Percentiles rank a stretch among this genome's conserved stretches.
These are phyloP conservation scores for Phaeosphaeriaceae sp. DNA, from an alignment of 2,329 filamentous ascomycete genomes.

Conservation along the genomic window DNA sequence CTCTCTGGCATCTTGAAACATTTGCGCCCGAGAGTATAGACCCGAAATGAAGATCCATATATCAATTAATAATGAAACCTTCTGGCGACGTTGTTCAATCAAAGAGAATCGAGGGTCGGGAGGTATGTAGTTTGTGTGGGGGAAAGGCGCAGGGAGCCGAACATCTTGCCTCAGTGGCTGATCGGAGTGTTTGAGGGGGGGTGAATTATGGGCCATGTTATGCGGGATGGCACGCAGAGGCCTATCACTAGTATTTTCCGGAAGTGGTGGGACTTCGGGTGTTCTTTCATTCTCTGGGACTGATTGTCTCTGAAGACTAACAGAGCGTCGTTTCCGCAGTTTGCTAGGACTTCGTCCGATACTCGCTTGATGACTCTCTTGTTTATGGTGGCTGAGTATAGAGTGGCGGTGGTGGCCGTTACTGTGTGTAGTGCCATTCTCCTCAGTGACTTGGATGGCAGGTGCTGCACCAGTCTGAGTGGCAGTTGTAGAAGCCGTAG, in stretches of 20 bases:
- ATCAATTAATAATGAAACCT: conserved; percentile 68
- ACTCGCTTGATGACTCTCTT: conserved; percentile 41
- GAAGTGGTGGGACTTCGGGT: conserved; percentile 22
- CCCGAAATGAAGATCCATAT: conserved; percentile 92
- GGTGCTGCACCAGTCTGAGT: conserved; percentile 58
- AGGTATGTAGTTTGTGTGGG: conserved; percentile 39
- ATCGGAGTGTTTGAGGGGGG: conserved; percentile 47
- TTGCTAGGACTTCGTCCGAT: conserved; percentile 48
- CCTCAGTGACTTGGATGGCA: conserved; percentile 77
- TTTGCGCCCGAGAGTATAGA: conserved; percentile 81
- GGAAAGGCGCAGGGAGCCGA: conserved; percentile 51
- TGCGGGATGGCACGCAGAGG: conserved; percentile 49
- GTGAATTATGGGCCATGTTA: conserved; percentile 47
- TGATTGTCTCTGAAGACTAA: conserved; percentile 44
- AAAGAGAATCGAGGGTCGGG: conserved; percentile 58
- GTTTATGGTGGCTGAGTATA: conserved; percentile 42
- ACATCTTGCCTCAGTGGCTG: conserved; percentile 54
- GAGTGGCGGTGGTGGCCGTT: conserved; percentile 46
- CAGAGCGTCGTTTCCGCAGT: conserved; percentile 47
- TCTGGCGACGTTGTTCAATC: conserved; percentile 61
- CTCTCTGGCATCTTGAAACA: conserved; percentile 79
- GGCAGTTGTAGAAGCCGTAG: conserved; percentile 33
- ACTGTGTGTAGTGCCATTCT: conserved; percentile 53
- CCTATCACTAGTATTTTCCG: conserved; percentile 35
- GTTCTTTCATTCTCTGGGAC: conserved; percentile 22